These are phyloP conservation scores for Acaromyces ingoldii DNA, from an alignment of 1,284 basidiomycete genomes.

Conservation along the genomic window DNA sequence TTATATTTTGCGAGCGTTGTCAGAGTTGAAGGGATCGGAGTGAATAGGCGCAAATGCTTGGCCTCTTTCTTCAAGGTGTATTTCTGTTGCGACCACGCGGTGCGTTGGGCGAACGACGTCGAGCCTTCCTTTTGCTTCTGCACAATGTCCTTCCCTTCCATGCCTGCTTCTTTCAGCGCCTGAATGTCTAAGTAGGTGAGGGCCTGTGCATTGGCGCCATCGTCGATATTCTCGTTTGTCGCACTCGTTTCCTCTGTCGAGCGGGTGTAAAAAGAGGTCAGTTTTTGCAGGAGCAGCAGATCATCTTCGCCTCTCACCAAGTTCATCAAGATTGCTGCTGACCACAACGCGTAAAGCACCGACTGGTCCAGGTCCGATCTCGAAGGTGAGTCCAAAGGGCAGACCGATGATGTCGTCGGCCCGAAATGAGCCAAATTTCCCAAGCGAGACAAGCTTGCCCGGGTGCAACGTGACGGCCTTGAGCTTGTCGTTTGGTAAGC, in stretches of 20 bases:
- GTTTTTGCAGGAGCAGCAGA: too few relatives aligned
- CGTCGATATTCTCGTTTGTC: conserved; percentile 51
- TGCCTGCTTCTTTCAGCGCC: conserved; percentile 44
- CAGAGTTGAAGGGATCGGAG: conserved; percentile 78
- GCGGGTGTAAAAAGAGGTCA: conserved; percentile 5
- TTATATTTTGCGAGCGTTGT: conserved; percentile 85
- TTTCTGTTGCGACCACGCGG: conserved; percentile 46
- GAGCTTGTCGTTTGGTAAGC: conserved; percentile 37
- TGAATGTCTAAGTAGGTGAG: conserved; percentile 49
- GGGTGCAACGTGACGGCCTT: conserved; percentile 38
- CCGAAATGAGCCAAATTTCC: conserved; percentile 49
- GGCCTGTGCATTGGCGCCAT: conserved; percentile 43
- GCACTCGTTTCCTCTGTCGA: conserved; percentile 44
- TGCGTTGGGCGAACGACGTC: conserved; percentile 37
- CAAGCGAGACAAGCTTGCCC: conserved; percentile 40
- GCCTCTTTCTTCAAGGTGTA: conserved; percentile 46
- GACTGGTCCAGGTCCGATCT: conserved; percentile 21
- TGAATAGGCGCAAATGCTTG: conserved; percentile 76
- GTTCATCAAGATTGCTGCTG: background rate
- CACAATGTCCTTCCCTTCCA: conserved; percentile 44
- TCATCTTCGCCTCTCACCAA: background rate
- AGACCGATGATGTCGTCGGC: conserved; percentile 46
- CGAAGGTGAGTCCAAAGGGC: conserved; percentile 49
- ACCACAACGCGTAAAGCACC: conserved; percentile 9
- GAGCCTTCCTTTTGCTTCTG: conserved; percentile 36